Evolutionary conservation across 1,139 yeast species (phyloP).

Genomic region (Yamadazyma oceani): DNA sequence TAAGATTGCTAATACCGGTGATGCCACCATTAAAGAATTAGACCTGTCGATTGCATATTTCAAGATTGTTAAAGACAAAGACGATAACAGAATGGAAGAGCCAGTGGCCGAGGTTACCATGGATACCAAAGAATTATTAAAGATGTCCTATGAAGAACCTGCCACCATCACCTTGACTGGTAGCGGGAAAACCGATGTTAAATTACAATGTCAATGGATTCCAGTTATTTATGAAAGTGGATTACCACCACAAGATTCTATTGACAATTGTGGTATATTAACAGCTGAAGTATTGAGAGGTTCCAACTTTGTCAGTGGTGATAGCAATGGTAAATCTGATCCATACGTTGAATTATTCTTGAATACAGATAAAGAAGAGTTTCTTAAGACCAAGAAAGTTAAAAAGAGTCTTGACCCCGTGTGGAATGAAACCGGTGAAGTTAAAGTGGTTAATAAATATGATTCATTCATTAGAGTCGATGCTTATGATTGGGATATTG

Average conservation of each 20-base stretch:
- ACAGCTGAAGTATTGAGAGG: constrained; percentile 66
- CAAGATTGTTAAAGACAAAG: constrained; percentile 56
- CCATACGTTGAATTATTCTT: constrained; percentile 75
- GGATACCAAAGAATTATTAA: constrained; percentile 67
- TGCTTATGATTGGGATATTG: constrained; percentile 90
- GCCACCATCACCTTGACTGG: constrained; percentile 50
- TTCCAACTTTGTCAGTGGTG: constrained; percentile 75
- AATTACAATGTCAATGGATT: constrained; percentile 71
- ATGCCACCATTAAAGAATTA: constrained; percentile 70
- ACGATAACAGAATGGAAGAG: constrained; percentile 56
- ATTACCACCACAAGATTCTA: constrained; percentile 74
- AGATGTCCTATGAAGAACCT: constrained; percentile 64
- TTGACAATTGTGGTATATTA: constrained; percentile 73
- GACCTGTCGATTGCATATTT: constrained; percentile 69
- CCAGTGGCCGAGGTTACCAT: constrained; percentile 62
- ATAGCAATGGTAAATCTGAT: constrained; percentile 88
- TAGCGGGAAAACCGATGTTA: constrained; percentile 44
- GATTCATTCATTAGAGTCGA: constrained; percentile 58
- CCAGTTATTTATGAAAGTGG: constrained; percentile 60
- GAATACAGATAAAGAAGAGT: constrained; percentile 56
- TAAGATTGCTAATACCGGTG: constrained; percentile 64
- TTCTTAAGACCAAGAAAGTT: constrained; percentile 71
- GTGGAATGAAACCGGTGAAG: constrained; percentile 69
- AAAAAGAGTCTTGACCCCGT: constrained; percentile 87
- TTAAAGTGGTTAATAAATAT: constrained; percentile 58